These are phyloP conservation scores for Botryotinia globosa DNA, from an alignment of 2,329 filamentous ascomycete species.

Conservation along the genomic window DNA sequence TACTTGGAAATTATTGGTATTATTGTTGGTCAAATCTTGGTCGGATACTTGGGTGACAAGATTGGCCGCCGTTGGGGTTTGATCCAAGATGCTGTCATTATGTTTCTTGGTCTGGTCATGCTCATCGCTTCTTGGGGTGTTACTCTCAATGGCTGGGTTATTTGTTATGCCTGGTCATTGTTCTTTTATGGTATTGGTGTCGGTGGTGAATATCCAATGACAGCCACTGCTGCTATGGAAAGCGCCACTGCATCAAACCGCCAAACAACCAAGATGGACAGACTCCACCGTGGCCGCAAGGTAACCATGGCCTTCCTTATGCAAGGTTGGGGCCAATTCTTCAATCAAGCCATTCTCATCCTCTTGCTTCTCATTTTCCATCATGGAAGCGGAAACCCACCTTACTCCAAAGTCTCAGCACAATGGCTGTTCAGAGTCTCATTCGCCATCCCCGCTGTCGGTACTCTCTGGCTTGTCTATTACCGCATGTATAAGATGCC, in stretches of 20 bases:
- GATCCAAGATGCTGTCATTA: constrained; percentile 91
- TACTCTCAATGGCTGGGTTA: constrained; percentile 88
- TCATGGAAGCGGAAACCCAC: constrained; percentile 54
- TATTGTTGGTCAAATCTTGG: constrained; percentile 86
- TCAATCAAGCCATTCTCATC: constrained; percentile 90
- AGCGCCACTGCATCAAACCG: constrained; percentile 82
- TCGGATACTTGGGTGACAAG: constrained; percentile 77
- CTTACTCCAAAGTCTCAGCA: constrained; percentile 72
- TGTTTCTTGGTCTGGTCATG: constrained; percentile 91
- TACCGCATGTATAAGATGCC: constrained; percentile 96
- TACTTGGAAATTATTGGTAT: constrained; percentile 95
- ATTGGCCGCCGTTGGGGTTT: constrained; percentile 91
- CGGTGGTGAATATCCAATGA: constrained; percentile 94
- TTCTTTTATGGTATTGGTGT: constrained; percentile 82
- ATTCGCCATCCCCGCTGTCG: constrained; percentile 85
- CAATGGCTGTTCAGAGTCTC: constrained; percentile 92
- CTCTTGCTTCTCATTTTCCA: constrained; percentile 85
- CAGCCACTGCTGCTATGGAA: constrained; percentile 92
- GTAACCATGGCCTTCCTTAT: constrained; percentile 95
- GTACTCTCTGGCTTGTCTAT: constrained; percentile 92
- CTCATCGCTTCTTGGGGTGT: constrained; percentile 87
- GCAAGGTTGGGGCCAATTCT: constrained; percentile 97
- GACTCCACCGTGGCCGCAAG: constrained; percentile 91
- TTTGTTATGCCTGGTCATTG: constrained; percentile 92
- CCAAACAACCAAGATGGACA: constrained; percentile 86